These are phyloP conservation scores for sunflower (Helianthus annuus) DNA, from an alignment of 129 eudicot species.

Conservation along the genomic window DNA sequence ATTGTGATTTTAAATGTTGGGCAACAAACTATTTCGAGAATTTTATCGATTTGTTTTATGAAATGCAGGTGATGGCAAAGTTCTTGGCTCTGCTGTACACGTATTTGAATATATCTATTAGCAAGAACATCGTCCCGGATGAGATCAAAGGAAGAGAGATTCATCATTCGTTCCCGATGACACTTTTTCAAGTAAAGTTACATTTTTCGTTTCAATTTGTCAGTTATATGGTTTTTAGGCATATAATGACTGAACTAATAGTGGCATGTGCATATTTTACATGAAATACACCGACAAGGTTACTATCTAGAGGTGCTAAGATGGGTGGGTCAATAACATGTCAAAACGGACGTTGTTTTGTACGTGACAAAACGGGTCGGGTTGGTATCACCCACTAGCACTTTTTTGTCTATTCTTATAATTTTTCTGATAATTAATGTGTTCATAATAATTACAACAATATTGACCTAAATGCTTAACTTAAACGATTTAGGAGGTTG, in stretches of 20 bases:
- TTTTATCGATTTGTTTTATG: constrained; percentile 13
- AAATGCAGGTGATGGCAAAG: constrained; percentile 92
- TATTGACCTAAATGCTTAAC: not conserved
- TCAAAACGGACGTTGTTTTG: not conserved
- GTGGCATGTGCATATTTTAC: not conserved
- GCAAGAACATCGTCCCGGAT: constrained; percentile 95
- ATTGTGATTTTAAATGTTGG: not conserved
- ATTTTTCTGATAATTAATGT: not conserved
- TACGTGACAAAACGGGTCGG: not conserved
- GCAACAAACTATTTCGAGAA: not conserved
- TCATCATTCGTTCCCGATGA: constrained; percentile 96
- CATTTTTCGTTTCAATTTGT: not conserved
- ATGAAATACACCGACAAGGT: not conserved
- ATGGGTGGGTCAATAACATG: not conserved
- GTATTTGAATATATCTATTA: constrained; percentile 89
- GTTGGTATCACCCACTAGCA: not conserved
- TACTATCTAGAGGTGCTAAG: not conserved
- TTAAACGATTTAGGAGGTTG: not conserved
- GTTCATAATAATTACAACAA: not conserved
- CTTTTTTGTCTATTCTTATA: not conserved
- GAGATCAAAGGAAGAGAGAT: constrained; percentile 95
- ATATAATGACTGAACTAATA: not conserved
- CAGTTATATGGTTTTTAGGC: not conserved
- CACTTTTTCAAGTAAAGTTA: constrained; percentile 75
- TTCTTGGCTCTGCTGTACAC: constrained; percentile 87